Evolutionary conservation across 140 eudicot species (phyloP).

Genomic region (Cichorium intybus): DNA sequence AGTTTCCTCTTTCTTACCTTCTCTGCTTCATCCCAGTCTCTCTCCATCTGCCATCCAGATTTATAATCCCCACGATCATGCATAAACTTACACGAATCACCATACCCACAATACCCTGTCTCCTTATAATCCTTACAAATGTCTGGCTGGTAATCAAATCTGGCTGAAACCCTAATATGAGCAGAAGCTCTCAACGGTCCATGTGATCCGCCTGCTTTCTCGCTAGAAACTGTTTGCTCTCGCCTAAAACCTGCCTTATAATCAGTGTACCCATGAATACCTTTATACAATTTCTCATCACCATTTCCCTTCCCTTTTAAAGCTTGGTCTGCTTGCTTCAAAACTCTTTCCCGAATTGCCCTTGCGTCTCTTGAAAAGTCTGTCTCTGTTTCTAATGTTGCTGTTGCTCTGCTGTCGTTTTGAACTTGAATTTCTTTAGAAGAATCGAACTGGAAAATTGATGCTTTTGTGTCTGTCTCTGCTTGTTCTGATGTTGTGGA

Average conservation of each 20-base stretch:
- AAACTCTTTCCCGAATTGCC: constrained; percentile 85
- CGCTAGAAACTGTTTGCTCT: constrained; percentile 86
- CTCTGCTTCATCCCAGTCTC: constrained; percentile 94
- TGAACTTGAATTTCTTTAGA: constrained; percentile 85
- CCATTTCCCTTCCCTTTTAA: constrained; percentile 58
- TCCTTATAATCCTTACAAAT: constrained; percentile 98
- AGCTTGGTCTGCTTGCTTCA: constrained; percentile 76
- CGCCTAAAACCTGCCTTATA: constrained; percentile 90
- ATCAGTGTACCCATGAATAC: constrained; percentile 83
- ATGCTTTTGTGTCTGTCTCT: constrained; percentile 33
- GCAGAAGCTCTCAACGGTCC: constrained; percentile 99
- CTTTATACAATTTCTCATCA: constrained; percentile 74
- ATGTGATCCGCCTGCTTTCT: constrained; percentile 96
- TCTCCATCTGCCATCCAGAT: constrained; percentile 97
- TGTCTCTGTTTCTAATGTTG: constrained; percentile 87
- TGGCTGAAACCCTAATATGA: constrained; percentile 83
- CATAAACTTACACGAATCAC: constrained; percentile 97
- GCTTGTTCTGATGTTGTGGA: constrained; percentile 15
- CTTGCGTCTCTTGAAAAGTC: constrained; percentile 77
- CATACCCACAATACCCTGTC: constrained; percentile 98
- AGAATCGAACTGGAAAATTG: constrained; percentile 75
- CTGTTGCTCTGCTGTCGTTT: constrained; percentile 89
- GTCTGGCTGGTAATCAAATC: constrained; percentile 98
- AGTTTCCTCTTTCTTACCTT: constrained; percentile 65
- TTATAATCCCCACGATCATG: constrained; percentile 99